A percentile compares a stretch with the other conserved stretches of the same genome.
Evolutionary conservation across 805 yeast genomes (phyloP).

Genomic region (Candida insectorum): DNA sequence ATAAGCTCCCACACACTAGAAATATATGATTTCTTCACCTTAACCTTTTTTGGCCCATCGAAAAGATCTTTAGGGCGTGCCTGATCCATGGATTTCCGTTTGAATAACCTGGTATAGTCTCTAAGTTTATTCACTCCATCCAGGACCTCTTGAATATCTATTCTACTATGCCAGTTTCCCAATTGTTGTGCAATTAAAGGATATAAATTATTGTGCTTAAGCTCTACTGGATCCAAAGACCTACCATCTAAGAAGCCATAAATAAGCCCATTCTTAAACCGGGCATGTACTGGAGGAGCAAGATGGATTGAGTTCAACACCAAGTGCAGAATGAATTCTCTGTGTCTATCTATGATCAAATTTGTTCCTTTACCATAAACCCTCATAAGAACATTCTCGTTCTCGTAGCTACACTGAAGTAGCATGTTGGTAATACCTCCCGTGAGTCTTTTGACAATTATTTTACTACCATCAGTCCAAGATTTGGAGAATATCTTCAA

Average conservation of each 20-base stretch:
- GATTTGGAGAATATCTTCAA: constrained; percentile 43
- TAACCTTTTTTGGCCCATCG: constrained; percentile 6
- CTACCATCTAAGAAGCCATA: constrained; percentile 69
- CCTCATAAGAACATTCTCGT: constrained; percentile 52
- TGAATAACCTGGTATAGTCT: constrained; percentile 15
- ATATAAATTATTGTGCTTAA: constrained; percentile 45
- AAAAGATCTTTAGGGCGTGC: constrained; percentile 1
- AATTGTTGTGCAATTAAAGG: constrained; percentile 61
- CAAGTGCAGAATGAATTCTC: constrained; percentile 70
- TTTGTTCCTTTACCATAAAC: constrained; percentile 75
- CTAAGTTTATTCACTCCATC: constrained; percentile 42
- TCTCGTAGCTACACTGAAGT: constrained; percentile 39
- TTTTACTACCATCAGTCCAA: constrained; percentile 26
- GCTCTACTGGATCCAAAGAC: constrained; percentile 54
- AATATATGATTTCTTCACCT: constrained; percentile 26
- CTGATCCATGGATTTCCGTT: constrained; percentile 9
- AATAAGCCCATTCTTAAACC: constrained; percentile 69
- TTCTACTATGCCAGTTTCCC: constrained; percentile 65
- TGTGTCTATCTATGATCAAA: constrained; percentile 66
- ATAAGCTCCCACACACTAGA: constrained; percentile 59
- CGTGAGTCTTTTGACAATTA: constrained; percentile 44
- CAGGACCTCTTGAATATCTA: constrained; percentile 46
- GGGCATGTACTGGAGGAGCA: constrained; percentile 67
- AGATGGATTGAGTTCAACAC: constrained; percentile 55
- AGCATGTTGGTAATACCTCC: constrained; percentile 68